Evolutionary conservation across 1,284 basidiomycete species (phyloP).

Genomic region (Paramarasmius palmivorus): DNA sequence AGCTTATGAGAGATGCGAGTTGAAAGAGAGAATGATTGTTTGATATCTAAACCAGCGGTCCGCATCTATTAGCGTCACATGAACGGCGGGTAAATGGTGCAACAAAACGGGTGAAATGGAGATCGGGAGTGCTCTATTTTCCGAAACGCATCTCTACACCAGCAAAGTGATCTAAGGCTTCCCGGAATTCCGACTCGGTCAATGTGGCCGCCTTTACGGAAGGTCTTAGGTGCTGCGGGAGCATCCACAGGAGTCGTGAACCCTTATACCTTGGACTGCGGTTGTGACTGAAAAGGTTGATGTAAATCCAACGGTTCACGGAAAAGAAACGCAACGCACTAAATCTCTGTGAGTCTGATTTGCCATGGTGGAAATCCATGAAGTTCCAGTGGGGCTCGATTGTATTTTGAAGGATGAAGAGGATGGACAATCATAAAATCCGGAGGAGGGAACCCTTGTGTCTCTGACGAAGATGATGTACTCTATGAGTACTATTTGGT

Average conservation of each 20-base stretch:
- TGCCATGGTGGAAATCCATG: conserved; percentile 82
- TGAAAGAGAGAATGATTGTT: background rate
- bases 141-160: conserved; percentile 74
- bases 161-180: conserved; percentile 69
- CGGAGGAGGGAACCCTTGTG: conserved; percentile 58
- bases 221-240: conserved; percentile 9
- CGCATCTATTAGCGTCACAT: background rate
- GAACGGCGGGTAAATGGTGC: background rate
- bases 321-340: conserved; percentile 45
- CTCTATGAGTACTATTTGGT: too few species aligned
- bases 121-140: conserved; percentile 42
- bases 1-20: background rate
- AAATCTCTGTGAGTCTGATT: conserved; percentile 70
- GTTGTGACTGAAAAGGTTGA: conserved; percentile 22
- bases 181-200: conserved; percentile 57
- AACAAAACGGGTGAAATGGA: background rate
- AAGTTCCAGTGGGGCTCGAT: conserved; percentile 55
- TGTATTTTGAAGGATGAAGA: conserved; percentile 36
- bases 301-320: conserved; percentile 5
- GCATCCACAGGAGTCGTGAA: conserved; percentile 17
- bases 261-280: conserved; percentile 16
- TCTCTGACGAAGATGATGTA: too few species aligned
- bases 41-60: background rate
- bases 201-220: conserved; percentile 26
- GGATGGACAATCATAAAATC: conserved; percentile 76